phyloP scores from a whole-genome alignment of 2,329 filamentous ascomycete genomes.

The Pestalotiopsis sp. region DNA sequence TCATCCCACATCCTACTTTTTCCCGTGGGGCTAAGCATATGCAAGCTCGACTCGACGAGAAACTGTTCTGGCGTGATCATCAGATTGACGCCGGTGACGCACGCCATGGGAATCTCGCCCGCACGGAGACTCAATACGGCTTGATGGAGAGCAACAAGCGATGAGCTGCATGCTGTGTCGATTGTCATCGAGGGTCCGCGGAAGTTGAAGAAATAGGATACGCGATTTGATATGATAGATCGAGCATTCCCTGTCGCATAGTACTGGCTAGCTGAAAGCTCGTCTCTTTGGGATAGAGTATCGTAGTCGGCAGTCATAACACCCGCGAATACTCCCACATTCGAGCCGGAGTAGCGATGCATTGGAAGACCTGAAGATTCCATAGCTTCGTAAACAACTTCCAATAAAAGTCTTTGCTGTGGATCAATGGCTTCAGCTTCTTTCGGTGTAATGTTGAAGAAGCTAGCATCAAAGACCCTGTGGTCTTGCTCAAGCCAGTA shows the following conservation, averaged over 20 bases:
- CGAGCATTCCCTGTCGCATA: slow-evolving; percentile 37
- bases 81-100: slow-evolving; percentile 46
- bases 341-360: slow-evolving; percentile 26
- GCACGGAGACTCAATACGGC: slow-evolving; percentile 43
- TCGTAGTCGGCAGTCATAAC: slow-evolving; percentile 37
- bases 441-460: slow-evolving; percentile 38
- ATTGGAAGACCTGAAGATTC: slow-evolving; percentile 34
- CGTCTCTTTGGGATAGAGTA: slow-evolving; percentile 30
- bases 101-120: slow-evolving; percentile 42
- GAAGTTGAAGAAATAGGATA: slow-evolving; percentile 44
- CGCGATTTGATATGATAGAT: slow-evolving; percentile 39
- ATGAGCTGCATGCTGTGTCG: slow-evolving; percentile 45
- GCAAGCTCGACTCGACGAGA: slow-evolving; percentile 43
- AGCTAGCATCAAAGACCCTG: slow-evolving; percentile 31
- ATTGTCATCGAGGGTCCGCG: slow-evolving; percentile 41
- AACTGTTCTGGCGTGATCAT: slow-evolving; percentile 47
- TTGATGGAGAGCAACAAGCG: slow-evolving; percentile 39
- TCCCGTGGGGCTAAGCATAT: slow-evolving; percentile 48
- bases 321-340: slow-evolving; percentile 35
- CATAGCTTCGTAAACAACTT: slow-evolving; percentile 39
- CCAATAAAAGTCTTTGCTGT: slow-evolving; percentile 35
- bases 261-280: slow-evolving; percentile 29
- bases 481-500: slow-evolving; percentile 33
- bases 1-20: slow-evolving; percentile 52
- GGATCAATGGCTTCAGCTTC: slow-evolving; percentile 39